Conservation (phyloP, 2,329 filamentous ascomycete genomes). For the Aspergillus piperis region DNA sequence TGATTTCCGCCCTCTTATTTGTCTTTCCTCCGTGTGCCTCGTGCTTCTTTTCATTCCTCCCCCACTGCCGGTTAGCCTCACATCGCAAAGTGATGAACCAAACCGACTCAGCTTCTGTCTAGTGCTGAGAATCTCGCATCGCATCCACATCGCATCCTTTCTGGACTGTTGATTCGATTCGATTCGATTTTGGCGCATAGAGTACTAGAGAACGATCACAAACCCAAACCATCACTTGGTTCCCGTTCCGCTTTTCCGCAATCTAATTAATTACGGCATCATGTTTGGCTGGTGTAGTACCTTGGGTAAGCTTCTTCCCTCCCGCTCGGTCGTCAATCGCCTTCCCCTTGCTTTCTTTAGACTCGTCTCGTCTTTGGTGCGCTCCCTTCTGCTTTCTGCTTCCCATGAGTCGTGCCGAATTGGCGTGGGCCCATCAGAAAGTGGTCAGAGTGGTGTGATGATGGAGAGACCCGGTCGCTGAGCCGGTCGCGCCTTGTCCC, state of each 20-base stretch:
- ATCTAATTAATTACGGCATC: slow-evolving; percentile 2
- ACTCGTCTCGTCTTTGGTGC: background rate
- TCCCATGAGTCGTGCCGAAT: background rate
- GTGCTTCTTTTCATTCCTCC: background rate
- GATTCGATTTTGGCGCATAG: background rate
- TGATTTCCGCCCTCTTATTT: too few relatives aligned
- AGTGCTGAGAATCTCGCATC: slow-evolving; percentile 6
- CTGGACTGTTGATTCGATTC: background rate
- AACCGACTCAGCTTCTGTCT: background rate
- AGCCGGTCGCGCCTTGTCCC: background rate
- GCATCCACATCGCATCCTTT: background rate
- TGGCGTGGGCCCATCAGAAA: background rate
- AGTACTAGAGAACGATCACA: background rate
- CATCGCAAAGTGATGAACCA: background rate
- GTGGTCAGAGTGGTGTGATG: background rate
- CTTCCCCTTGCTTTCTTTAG: background rate
- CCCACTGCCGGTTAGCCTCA: background rate
- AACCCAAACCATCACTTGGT: too few relatives aligned
- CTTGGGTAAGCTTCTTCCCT: slow-evolving; percentile 30
- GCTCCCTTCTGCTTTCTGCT: background rate
- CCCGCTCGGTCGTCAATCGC: background rate
- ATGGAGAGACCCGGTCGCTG: background rate
- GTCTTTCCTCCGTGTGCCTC: background rate
- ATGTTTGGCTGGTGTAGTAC: slow-evolving; percentile 40
- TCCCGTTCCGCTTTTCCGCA: background rate